Conservation (phyloP, 1,284 basidiomycete genomes). For the Ustilago hordei region DNA sequence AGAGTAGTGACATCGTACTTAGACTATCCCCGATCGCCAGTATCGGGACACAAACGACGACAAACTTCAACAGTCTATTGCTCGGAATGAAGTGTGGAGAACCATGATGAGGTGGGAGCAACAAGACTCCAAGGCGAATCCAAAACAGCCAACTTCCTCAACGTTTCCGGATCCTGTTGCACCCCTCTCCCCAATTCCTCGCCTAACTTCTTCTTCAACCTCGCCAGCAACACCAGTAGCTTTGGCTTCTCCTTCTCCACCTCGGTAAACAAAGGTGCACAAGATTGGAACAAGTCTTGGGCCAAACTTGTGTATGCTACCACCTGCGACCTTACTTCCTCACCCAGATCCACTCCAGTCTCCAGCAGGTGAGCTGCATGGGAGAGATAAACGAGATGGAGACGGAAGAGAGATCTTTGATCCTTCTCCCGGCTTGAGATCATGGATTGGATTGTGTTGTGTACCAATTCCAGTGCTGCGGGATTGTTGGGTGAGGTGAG, state of each 20-base stretch:
- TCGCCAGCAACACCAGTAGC: conserved; percentile 5
- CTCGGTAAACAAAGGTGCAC: conserved; percentile 21
- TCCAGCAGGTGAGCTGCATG: conserved; percentile 17
- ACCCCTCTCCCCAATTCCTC: not conserved
- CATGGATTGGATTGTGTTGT: conserved; percentile 24
- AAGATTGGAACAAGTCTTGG: conserved; percentile 21
- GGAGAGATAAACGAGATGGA: conserved; percentile 26
- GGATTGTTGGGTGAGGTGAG: not conserved
- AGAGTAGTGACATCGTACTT: no score
- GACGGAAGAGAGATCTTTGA: conserved; percentile 18
- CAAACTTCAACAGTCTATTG: no score
- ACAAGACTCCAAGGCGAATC: conserved; percentile 28
- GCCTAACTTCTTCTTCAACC: conserved; percentile 1
- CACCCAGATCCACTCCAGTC: not conserved
- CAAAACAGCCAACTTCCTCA: conserved; percentile 12
- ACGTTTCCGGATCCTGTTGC: not conserved
- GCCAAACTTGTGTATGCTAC: conserved; percentile 28
- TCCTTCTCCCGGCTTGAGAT: conserved; percentile 12
- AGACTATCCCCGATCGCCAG: no score
- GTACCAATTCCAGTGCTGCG: conserved; percentile 19
- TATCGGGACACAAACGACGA: no score
- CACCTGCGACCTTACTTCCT: conserved; percentile 17
- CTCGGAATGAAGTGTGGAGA: no score
- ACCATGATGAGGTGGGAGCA: not conserved
- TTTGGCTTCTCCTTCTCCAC: conserved; percentile 16